These are phyloP conservation scores for Gigaspora rosea DNA, from an alignment of 192 early-diverging fungal genomes.

Conservation along the genomic window DNA sequence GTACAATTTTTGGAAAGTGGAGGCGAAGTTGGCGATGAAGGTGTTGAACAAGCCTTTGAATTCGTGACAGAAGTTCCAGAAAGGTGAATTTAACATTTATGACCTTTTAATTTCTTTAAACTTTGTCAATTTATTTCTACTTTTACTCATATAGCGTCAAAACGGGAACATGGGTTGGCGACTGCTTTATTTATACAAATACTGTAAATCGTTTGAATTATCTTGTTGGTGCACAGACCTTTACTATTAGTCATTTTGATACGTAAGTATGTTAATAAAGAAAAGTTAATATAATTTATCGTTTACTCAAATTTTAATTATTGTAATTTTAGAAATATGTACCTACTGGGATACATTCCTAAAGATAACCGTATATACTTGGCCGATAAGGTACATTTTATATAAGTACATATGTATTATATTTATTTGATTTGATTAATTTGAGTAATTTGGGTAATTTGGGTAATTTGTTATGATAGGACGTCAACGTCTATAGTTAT, in stretches of 20 bases:
- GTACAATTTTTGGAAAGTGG: conserved; percentile 68
- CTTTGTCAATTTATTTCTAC: conserved; percentile 17
- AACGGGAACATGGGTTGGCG: conserved; percentile 97
- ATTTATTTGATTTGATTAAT: neutral
- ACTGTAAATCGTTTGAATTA: conserved; percentile 91
- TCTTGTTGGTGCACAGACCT: conserved; percentile 90
- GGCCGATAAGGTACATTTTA: conserved; percentile 71
- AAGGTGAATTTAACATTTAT: conserved; percentile 44
- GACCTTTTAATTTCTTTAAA: neutral
- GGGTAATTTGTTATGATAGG: conserved; percentile 46
- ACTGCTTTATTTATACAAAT: conserved; percentile 99
- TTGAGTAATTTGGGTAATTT: neutral
- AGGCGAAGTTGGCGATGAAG: conserved; percentile 81
- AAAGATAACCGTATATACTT: conserved; percentile 93
- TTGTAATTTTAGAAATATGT: conserved; percentile 60
- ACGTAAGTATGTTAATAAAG: conserved; percentile 47
- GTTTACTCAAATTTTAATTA: neutral
- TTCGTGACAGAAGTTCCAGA: conserved; percentile 93
- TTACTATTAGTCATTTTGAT: conserved; percentile 97
- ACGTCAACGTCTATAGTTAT: conserved; percentile 88
- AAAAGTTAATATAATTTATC: neutral
- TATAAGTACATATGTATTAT: neutral
- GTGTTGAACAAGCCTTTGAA: conserved; percentile 94
- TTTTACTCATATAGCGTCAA: conserved; percentile 63
- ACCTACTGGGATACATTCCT: conserved; percentile 92